These are phyloP conservation scores for Singerocomus inundabilis DNA, from an alignment of 1,284 basidiomycete genomes.

Conservation along the genomic window DNA sequence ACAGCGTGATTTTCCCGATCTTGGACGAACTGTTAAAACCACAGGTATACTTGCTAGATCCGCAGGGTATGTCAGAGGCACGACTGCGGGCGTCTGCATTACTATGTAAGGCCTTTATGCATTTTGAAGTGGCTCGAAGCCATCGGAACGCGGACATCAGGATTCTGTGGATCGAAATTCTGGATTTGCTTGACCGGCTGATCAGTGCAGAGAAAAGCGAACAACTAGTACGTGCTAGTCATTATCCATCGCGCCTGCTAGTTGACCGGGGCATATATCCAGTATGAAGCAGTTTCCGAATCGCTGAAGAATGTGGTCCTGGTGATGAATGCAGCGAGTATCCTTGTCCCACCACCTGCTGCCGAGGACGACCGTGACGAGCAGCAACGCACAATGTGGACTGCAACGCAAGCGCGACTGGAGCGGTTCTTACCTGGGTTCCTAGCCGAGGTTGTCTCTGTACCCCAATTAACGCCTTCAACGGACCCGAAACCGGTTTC, in stretches of 20 bases:
- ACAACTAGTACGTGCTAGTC: constrained; percentile 69
- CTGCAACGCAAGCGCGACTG: constrained; percentile 78
- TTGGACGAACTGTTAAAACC: constrained; percentile 90
- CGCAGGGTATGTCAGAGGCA: constrained; percentile 87
- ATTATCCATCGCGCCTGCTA: background rate
- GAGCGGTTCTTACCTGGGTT: constrained; percentile 90
- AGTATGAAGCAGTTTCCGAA: constrained; percentile 95
- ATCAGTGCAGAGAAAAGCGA: constrained; percentile 85
- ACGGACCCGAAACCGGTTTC: constrained; percentile 16
- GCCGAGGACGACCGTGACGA: constrained; percentile 55
- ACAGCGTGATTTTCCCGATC: constrained; percentile 88
- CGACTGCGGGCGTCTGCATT: constrained; percentile 84
- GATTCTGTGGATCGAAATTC: constrained; percentile 86
- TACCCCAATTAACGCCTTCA: constrained; percentile 32
- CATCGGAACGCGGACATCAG: constrained; percentile 68
- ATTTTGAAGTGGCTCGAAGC: constrained; percentile 79
- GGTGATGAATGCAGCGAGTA: constrained; percentile 89
- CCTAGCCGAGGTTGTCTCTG: constrained; percentile 64
- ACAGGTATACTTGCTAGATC: constrained; percentile 77
- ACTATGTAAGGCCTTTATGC: constrained; percentile 94
- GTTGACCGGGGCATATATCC: constrained; percentile 10
- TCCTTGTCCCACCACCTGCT: constrained; percentile 71
- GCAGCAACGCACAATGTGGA: constrained; percentile 79
- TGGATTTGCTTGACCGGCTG: constrained; percentile 87
- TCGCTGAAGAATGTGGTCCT: constrained; percentile 96